These are phyloP conservation scores for Nemania bipapillata DNA, from an alignment of 2,329 filamentous ascomycete species.

Conservation along the genomic window DNA sequence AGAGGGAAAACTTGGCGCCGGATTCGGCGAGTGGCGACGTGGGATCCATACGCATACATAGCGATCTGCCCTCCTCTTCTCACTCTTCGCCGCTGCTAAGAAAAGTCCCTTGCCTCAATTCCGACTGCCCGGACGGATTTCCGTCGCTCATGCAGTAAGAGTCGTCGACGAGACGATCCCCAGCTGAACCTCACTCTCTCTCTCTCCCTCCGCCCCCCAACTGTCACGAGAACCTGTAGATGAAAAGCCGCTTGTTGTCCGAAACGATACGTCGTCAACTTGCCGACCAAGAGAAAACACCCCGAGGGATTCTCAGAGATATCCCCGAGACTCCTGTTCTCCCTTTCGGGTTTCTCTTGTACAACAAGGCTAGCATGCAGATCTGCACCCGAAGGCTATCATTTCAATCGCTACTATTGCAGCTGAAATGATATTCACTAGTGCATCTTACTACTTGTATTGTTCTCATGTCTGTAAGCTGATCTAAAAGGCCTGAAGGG, in stretches of 20 bases:
- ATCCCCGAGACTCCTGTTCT: neutral
- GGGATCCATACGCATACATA: constrained; percentile 6
- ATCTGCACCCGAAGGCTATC: neutral
- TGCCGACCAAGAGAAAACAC: no score
- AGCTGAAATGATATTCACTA: neutral
- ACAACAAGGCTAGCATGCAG: neutral
- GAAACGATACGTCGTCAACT: no score
- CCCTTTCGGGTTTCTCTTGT: neutral
- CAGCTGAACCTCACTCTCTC: neutral
- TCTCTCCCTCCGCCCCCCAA: no score
- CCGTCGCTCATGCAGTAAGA: neutral
- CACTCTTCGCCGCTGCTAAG: neutral
- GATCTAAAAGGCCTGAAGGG: neutral
- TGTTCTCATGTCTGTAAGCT: neutral
- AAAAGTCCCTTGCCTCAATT: constrained; percentile 1
- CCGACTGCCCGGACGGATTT: neutral
- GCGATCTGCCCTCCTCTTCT: neutral
- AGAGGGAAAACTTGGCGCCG: neutral
- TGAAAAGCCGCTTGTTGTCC: neutral
- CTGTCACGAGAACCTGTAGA: no score
- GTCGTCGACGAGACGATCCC: neutral
- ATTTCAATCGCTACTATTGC: neutral
- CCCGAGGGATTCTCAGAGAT: neutral
- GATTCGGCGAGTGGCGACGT: constrained; percentile 14
- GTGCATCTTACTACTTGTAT: neutral